Evolutionary conservation across 2,329 filamentous ascomycete genomes (phyloP).

Genomic region (Dendrostoma leiphaemia): DNA sequence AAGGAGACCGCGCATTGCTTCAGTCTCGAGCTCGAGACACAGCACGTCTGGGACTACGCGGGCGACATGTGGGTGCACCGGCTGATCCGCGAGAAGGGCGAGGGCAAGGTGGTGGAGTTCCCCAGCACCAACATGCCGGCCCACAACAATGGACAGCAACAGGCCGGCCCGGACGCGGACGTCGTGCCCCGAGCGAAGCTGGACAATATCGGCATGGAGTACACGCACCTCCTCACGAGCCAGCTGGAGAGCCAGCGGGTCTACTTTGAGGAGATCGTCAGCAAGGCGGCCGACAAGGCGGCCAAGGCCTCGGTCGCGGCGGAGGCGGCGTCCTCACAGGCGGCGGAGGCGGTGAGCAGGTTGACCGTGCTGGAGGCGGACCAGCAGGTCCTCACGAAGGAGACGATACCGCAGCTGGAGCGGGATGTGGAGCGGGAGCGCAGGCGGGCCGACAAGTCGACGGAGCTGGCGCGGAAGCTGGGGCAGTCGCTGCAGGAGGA

Average conservation of each 20-base stretch:
- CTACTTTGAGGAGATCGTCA: constrained; percentile 92
- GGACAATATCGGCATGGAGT: constrained; percentile 84
- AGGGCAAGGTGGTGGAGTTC: constrained; percentile 90
- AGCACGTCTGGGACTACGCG: constrained; percentile 97
- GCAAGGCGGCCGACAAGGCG: constrained; percentile 87
- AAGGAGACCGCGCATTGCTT: constrained; percentile 88
- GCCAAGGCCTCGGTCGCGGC: constrained; percentile 68
- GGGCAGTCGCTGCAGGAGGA: constrained; percentile 80
- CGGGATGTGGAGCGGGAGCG: constrained; percentile 68
- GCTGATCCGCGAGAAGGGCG: constrained; percentile 88
- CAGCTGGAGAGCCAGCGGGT: constrained; percentile 90
- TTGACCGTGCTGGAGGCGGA: constrained; percentile 52
- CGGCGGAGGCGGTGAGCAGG: constrained; percentile 47
- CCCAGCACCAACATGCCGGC: constrained; percentile 45
- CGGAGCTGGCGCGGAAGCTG: constrained; percentile 72
- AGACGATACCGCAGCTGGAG: constrained; percentile 68
- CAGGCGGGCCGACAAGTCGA: constrained; percentile 67
- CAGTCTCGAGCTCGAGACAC: constrained; percentile 86
- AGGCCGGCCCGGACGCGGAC: constrained; percentile 37
- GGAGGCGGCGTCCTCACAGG: constrained; percentile 55
- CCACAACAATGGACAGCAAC: constrained; percentile 18
- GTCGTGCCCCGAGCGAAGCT: constrained; percentile 68
- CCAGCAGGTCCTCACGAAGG: constrained; percentile 48
- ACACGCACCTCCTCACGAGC: constrained; percentile 87
- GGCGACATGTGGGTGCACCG: constrained; percentile 95